Evolutionary conservation across 331 rosid genomes (phyloP).

Genomic region (Rhamnella rubrinervis): DNA sequence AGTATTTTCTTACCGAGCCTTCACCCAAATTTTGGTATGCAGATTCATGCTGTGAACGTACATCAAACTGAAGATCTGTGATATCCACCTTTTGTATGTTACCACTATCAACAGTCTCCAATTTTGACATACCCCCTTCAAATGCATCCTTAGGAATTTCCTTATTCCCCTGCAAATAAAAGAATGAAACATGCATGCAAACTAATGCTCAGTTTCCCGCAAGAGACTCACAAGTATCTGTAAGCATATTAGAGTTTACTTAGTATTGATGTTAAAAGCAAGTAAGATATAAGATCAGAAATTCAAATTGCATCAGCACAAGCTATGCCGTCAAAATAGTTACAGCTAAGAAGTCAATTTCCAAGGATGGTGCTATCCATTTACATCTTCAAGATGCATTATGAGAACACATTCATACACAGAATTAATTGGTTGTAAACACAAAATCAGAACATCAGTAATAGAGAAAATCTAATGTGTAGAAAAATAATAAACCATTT

Average conservation of each 20-base stretch:
- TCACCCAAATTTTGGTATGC: constrained; percentile 23
- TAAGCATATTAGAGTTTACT: not conserved
- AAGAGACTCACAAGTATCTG: not conserved
- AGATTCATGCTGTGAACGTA: constrained; percentile 22
- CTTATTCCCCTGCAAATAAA: constrained; percentile 46
- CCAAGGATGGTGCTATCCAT: too few relatives aligned
- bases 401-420: not conserved
- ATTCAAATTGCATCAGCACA: too few relatives aligned
- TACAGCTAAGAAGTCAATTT: too few relatives aligned
- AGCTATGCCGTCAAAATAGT: too few relatives aligned
- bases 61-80: constrained; percentile 30
- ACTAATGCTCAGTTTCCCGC: constrained; percentile 4
- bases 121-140: constrained; percentile 18
- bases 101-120: constrained; percentile 29
- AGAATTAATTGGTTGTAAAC: not conserved
- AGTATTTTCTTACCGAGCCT: constrained; percentile 30
- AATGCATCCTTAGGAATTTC: constrained; percentile 26
- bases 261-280: not conserved
- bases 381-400: too few relatives aligned
- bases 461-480: not conserved
- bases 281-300: not conserved
- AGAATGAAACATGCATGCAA: constrained; percentile 9
- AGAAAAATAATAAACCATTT: not conserved
- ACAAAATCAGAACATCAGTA: not conserved
- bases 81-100: constrained; percentile 27